Base-by-base conservation (phyloP, 371 early-diverging fungal species). In the Amoeboaphelidium occidentale region DNA sequence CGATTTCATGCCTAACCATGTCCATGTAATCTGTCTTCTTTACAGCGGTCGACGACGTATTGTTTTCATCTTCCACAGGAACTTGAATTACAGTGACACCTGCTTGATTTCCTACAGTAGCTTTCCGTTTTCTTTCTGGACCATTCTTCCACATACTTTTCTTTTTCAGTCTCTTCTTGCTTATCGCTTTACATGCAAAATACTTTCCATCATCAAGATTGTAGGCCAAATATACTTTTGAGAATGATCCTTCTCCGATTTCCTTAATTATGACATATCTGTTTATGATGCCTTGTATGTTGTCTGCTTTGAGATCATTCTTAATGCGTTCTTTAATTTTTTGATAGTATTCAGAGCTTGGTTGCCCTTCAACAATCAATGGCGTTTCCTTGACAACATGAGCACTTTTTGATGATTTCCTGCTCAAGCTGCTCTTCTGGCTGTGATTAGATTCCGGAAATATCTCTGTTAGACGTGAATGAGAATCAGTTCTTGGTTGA, bases 151-250 rank as follows among this genome's bases (percentile, higher is more conserved):
- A 70, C 23, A 65, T 55, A 44, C 63, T 63, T 53, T 68, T 67
- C 45, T 59, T 60, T 48, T 58, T 28, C 24, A 73, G 39, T 41
- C 67, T 53, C 4, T 47, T 46, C 57, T 73, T 73, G 32, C 63
- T 64, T 0, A 73, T 54, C 21, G 66, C 57, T 48, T 73, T 73
- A 56, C 67, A 67, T 2, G 73, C 73, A 51, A 66, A 71, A 48
- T 65, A 66, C 14, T 50, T n/a, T 12, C 51, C 47, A 43, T 48
- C 55, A 25, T 54, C 50, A 22, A 57, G 58, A 54, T 62, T 58
- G 25, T 58, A 51, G 25, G 63, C 65, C 28, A 64, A 50, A 4
- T 60, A 54, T 2, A 73, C 73, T 17, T 58, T 41, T 1, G 72
- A 70, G 51, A 49, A 73, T 2, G 67, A 51, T 24, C 73, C 73